Conservation (phyloP, 192 early-diverging fungal genomes). For the Entomortierella beljakovae region DNA sequence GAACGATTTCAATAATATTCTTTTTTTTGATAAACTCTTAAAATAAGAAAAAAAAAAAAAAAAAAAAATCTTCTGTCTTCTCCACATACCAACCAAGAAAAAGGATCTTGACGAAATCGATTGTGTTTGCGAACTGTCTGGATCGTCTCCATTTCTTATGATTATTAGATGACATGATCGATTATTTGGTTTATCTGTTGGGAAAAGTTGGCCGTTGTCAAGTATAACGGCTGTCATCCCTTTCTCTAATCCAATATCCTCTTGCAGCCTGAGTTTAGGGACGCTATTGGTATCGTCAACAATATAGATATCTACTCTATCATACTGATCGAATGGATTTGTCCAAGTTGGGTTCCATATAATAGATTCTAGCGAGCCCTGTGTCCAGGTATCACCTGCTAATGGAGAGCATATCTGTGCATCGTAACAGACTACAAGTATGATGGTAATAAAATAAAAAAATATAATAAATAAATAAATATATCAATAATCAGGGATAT, state of each 20-base stretch:
- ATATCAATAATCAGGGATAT: no score
- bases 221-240: slow-evolving; percentile 9
- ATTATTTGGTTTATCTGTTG: slow-evolving; percentile 13
- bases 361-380: slow-evolving; percentile 19
- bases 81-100: slow-evolving; percentile 33
- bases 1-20: no score
- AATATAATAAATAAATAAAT: no score
- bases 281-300: slow-evolving; percentile 12
- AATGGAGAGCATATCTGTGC: slow-evolving; percentile 25
- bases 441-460: no score
- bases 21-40: background rate
- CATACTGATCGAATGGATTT: slow-evolving; percentile 16
- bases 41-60: background rate
- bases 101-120: slow-evolving; percentile 36
- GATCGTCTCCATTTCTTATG: slow-evolving; percentile 1
- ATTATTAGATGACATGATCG: slow-evolving; percentile 37
- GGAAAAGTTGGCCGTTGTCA: slow-evolving; percentile 38
- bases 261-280: slow-evolving; percentile 6
- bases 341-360: slow-evolving; percentile 28
- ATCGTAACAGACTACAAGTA: no score
- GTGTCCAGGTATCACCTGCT: slow-evolving; percentile 19
- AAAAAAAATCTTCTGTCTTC: no score
- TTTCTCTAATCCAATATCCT: slow-evolving; percentile 1
- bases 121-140: slow-evolving; percentile 17
- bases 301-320: slow-evolving; percentile 36